Percentiles rank a stretch among this genome's conserved stretches.
Conservation (phyloP, 495 filamentous ascomycete species). For the Hypomontagnella monticulosa region DNA sequence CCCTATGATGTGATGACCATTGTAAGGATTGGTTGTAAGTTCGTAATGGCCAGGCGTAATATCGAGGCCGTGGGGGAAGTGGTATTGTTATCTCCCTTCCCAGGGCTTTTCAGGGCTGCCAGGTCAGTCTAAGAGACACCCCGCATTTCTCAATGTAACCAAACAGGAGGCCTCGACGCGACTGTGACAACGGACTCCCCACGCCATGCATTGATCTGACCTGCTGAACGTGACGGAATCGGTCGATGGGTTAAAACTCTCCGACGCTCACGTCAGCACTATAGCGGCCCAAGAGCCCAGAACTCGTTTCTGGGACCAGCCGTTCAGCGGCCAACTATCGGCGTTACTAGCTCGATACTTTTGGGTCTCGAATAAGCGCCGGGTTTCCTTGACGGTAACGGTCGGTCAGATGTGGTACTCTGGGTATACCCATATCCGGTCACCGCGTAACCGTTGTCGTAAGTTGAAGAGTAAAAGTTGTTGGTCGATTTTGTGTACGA, state of each 20-base stretch:
- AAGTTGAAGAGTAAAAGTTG: slow-evolving; percentile 56
- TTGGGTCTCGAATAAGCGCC: slow-evolving; percentile 59
- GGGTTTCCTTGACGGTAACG: slow-evolving; percentile 55
- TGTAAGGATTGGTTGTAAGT: slow-evolving; percentile 19
- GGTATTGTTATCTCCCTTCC: slow-evolving; percentile 30
- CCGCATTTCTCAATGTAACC: slow-evolving; percentile 41
- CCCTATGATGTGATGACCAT: slow-evolving; percentile 10
- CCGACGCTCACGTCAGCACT: slow-evolving; percentile 43
- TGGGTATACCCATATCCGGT: slow-evolving; percentile 46
- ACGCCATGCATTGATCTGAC: slow-evolving; percentile 35
- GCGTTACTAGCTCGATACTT: slow-evolving; percentile 62
- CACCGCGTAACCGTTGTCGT: slow-evolving; percentile 53
- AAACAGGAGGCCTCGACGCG: slow-evolving; percentile 18
- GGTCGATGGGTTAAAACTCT: slow-evolving; percentile 34
- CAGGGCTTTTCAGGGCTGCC: background rate
- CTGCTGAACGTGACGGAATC: slow-evolving; percentile 37
- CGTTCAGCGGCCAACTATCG: slow-evolving; percentile 56
- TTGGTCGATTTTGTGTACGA: slow-evolving; percentile 53
- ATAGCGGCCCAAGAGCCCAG: slow-evolving; percentile 21
- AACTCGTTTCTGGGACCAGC: slow-evolving; percentile 9
- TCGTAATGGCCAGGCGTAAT: slow-evolving; percentile 17
- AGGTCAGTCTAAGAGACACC: slow-evolving; percentile 25
- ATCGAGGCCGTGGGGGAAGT: slow-evolving; percentile 35
- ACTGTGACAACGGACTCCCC: slow-evolving; percentile 34
- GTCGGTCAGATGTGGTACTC: slow-evolving; percentile 49